These are phyloP conservation scores for Secale cereale DNA, from an alignment of 176 grass and related monocot species.

Conservation along the genomic window DNA sequence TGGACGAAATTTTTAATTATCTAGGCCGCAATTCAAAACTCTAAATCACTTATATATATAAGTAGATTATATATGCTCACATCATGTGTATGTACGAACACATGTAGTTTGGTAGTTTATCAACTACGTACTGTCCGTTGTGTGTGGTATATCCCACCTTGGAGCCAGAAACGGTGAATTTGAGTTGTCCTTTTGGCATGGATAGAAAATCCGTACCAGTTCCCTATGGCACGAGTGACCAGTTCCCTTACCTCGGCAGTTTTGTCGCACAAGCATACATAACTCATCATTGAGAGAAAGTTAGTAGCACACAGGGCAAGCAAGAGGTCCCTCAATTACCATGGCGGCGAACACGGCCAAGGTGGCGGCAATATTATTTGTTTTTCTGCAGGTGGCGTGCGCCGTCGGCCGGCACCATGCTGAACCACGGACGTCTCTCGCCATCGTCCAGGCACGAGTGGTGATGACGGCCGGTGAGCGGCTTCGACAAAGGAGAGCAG, in stretches of 20 bases:
- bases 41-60: no score
- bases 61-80: no score
- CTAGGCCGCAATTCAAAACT: no score
- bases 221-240: neutral
- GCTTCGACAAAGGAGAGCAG: neutral
- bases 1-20: no score
- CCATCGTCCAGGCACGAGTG: neutral
- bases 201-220: neutral
- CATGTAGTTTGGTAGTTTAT: no score
- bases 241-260: neutral
- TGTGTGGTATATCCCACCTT: no score
- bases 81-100: no score
- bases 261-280: neutral
- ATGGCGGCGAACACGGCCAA: neutral
- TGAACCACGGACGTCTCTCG: no score
- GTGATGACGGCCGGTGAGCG: conserved; percentile 14
- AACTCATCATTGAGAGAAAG: no score
- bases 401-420: neutral
- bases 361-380: neutral
- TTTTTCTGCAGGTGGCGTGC: neutral
- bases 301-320: no score
- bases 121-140: no score
- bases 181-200: neutral
- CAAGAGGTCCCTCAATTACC: neutral
- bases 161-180: neutral